Base-by-base conservation (phyloP, 1,139 yeast species). In the Hansenula sp. region DNA sequence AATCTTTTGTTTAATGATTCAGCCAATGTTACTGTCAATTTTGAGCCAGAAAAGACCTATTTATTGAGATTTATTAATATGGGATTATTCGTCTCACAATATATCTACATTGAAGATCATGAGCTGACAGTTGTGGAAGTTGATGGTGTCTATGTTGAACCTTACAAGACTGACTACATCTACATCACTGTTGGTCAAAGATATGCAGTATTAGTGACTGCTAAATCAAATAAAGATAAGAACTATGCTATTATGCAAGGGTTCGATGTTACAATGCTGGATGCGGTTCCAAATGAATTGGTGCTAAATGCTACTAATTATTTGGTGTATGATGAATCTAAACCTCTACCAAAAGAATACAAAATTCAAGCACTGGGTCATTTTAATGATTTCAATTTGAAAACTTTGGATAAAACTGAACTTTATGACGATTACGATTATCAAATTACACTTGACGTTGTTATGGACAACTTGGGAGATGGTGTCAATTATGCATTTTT, bases 401-500 rank as follows among this genome's bases (percentile, higher is more conserved):
- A 52, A 29, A 84, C 89, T 2, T 53, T 68, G 3, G 64, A 60
- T 3, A 62, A 66, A 18, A 55, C 57, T 21, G 70, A 67, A 21
- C 51, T 79, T 16, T 65, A 65, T 13, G 77, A 74, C 12, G 82
- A 80, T 29, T 75, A 84, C 29, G 90, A 83, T 59, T 69, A 71
- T 46, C 74, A 70, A 42, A 72, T 83, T 39, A 71, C 73, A 18
- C 66, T 83, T 43, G 76, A 75, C 53, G 77, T 82, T 44, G 67
- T 66, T 42, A 82, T 83, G 90, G 75, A 76, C 22, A 82, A 79
- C 52, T 68, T 83, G 44, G 85, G 80, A 27, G 79, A 83, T 55
- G 92, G 92, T 53, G 68, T 81, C 32, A 80, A 79, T 52, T 83
- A 83, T 59, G 90, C 92, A 8, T 80, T 82, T 60, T 83, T 83